Evolutionary conservation across 2,329 filamentous ascomycete species (phyloP).

Genomic region (Lasiodiplodia citricola): DNA sequence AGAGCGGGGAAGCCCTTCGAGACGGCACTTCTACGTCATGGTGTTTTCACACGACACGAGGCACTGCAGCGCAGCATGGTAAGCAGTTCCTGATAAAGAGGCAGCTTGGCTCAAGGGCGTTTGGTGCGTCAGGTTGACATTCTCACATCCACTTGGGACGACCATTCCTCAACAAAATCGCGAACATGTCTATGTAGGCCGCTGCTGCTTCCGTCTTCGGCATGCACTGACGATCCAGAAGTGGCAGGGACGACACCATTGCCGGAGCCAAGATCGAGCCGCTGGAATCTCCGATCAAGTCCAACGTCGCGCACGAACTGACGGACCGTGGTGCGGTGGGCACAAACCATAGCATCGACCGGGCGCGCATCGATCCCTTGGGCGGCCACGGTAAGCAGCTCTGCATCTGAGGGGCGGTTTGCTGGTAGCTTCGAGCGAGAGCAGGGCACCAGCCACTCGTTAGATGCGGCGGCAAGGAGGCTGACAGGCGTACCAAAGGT

Average conservation of each 20-base stretch:
- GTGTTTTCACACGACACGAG: background rate
- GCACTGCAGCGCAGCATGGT: background rate
- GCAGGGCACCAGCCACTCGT: background rate
- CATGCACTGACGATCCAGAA: background rate
- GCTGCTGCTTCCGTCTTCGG: constrained; percentile 6
- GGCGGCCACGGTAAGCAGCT: constrained; percentile 29
- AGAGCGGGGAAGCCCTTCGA: background rate
- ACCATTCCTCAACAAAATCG: background rate
- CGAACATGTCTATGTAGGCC: constrained; percentile 11
- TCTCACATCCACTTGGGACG: background rate
- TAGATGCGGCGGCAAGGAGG: background rate
- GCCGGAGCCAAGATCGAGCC: constrained; percentile 33
- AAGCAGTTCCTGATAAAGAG: background rate
- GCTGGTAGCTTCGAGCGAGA: constrained; percentile 1
- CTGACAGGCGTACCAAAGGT: constrained; percentile 26
- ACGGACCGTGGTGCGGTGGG: constrained; percentile 29
- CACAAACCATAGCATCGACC: constrained; percentile 32
- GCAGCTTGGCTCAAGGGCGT: background rate
- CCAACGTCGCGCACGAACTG: constrained; percentile 28
- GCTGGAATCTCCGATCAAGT: constrained; percentile 31
- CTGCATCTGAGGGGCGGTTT: too few species aligned
- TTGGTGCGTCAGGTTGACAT: background rate
- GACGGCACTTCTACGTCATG: constrained; percentile 13
- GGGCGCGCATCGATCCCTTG: constrained; percentile 33
- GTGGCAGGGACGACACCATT: constrained; percentile 27